Conservation (phyloP, 2,329 filamentous ascomycete species). For the Tricladium varicosporioides region DNA sequence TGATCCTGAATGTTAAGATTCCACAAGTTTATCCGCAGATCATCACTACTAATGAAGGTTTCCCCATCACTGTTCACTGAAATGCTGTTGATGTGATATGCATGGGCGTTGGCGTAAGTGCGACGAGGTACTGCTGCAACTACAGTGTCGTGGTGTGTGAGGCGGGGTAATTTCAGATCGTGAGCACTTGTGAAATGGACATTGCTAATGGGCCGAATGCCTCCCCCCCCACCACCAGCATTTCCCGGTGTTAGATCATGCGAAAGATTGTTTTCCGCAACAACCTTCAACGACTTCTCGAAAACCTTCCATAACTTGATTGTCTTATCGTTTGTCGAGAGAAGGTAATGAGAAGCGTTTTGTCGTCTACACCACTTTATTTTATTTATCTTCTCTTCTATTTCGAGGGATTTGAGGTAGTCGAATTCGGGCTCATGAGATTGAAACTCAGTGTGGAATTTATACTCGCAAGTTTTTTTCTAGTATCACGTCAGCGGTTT, state of each 20-base stretch:
- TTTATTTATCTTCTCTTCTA: constrained; percentile 99
- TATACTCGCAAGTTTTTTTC: constrained; percentile 99
- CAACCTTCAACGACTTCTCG: constrained; percentile 98
- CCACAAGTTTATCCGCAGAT: constrained; percentile 97
- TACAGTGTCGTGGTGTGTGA: constrained; percentile 98
- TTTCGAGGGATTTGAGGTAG: constrained; percentile 98
- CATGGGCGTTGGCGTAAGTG: constrained; percentile 97
- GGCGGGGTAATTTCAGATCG: constrained; percentile 87
- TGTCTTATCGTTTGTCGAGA: constrained; percentile 99
- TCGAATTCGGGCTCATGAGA: constrained; percentile 99
- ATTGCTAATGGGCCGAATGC: constrained; percentile 68
- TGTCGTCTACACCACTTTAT: constrained; percentile 99
- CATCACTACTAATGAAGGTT: constrained; percentile 98
- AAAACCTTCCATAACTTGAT: constrained; percentile 99
- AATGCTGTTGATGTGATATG: constrained; percentile 99
- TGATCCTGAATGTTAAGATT: constrained; percentile 99
- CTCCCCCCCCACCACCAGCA: constrained; percentile 69
- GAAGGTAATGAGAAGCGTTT: constrained; percentile 96
- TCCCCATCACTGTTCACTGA: constrained; percentile 99
- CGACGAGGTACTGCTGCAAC: constrained; percentile 93
- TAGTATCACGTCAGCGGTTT: constrained; percentile 43
- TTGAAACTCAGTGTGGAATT: constrained; percentile 99
- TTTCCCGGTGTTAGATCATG: constrained; percentile 83
- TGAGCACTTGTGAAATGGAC: constrained; percentile 75
- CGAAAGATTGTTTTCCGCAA: constrained; percentile 97